These are phyloP conservation scores for Ulota crispa DNA, from an alignment of 225 moss, liverwort and hornwort genomes.

Conservation along the genomic window DNA sequence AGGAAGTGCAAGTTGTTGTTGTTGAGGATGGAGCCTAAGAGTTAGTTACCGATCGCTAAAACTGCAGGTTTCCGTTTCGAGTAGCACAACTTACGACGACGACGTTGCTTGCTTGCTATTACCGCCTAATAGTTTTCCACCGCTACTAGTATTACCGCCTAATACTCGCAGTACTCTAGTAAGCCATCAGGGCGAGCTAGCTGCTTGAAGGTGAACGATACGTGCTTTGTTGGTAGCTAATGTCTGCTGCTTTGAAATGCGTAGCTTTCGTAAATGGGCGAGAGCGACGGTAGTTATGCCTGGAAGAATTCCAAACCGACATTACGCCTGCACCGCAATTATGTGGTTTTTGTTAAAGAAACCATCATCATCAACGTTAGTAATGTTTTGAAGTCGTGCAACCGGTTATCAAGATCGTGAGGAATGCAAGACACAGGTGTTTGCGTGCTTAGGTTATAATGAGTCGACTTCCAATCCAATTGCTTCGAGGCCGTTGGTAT, in stretches of 20 bases:
- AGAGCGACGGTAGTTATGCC: background rate
- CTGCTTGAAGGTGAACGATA: conserved; percentile 5
- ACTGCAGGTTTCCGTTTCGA: background rate
- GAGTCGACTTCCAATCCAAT: conserved; percentile 18
- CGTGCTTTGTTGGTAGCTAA: background rate
- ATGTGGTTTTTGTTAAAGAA: background rate
- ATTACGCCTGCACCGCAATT: background rate
- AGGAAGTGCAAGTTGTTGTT: background rate
- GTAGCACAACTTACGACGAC: background rate
- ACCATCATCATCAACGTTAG: too few species aligned
- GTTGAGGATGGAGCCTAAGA: background rate
- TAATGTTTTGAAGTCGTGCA: background rate
- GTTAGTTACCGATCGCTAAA: too few species aligned
- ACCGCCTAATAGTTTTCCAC: background rate
- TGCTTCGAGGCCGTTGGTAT: background rate
- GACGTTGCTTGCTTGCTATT: background rate
- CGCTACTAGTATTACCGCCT: background rate
- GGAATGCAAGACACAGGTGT: conserved; percentile 27
- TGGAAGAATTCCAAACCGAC: background rate
- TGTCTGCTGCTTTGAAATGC: background rate
- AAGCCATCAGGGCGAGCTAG: background rate
- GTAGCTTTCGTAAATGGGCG: background rate
- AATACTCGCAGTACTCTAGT: background rate
- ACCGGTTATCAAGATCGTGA: background rate
- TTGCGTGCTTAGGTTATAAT: conserved; percentile 11